These are phyloP conservation scores for Colletotrichum ledebouriae DNA, from an alignment of 2,329 filamentous ascomycete genomes.

Conservation along the genomic window DNA sequence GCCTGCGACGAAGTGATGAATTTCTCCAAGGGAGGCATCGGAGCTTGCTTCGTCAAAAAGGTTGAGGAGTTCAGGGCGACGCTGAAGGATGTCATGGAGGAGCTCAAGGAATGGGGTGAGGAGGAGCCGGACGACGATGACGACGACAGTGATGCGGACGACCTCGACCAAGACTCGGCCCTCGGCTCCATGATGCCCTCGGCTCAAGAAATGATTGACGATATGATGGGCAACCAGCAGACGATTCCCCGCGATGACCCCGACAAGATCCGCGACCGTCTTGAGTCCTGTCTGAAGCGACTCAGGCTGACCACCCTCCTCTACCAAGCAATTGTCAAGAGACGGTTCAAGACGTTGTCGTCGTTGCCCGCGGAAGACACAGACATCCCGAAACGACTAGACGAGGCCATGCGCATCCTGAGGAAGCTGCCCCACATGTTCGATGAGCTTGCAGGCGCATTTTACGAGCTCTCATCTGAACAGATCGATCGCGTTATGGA, in stretches of 20 bases:
- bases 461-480: constrained; percentile 76
- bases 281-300: constrained; percentile 74
- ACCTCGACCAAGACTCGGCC: constrained; percentile 57
- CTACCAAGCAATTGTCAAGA: constrained; percentile 78
- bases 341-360: constrained; percentile 73
- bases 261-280: constrained; percentile 72
- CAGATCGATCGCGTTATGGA: constrained; percentile 72
- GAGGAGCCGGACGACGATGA: constrained; percentile 74
- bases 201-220: constrained; percentile 73
- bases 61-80: constrained; percentile 81
- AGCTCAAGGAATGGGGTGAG: constrained; percentile 89
- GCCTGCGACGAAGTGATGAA: constrained; percentile 80
- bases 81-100: constrained; percentile 85
- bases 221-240: constrained; percentile 73
- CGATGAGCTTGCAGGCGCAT: constrained; percentile 77
- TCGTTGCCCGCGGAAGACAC: constrained; percentile 52
- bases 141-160: constrained; percentile 62
- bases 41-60: constrained; percentile 77
- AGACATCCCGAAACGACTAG: constrained; percentile 59
- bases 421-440: constrained; percentile 74
- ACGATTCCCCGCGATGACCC: constrained; percentile 75
- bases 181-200: constrained; percentile 47
- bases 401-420: constrained; percentile 69
- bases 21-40: constrained; percentile 76
- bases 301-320: constrained; percentile 77